These are phyloP conservation scores for Mangifera indica DNA, from an alignment of 345 rosid genomes.

Conservation along the genomic window DNA sequence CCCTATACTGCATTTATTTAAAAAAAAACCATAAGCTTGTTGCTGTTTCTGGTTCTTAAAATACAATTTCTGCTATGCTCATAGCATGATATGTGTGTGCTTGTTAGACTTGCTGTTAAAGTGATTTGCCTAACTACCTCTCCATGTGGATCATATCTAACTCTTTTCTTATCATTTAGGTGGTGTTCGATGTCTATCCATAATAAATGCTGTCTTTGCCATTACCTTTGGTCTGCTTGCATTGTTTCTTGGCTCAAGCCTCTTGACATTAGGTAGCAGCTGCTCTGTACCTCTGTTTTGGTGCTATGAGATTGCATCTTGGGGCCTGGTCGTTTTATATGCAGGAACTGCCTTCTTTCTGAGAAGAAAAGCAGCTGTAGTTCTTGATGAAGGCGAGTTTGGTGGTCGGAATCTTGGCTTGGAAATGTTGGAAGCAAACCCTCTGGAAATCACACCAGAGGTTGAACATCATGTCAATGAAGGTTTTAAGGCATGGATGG, in stretches of 20 bases:
- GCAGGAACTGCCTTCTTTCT: conserved; percentile 72
- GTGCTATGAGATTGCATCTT: conserved; percentile 87
- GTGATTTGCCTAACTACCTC: conserved; percentile 7
- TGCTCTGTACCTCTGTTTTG: conserved; percentile 87
- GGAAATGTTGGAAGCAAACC: conserved; percentile 85
- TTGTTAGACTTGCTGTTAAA: not conserved
- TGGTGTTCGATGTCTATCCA: conserved; percentile 84
- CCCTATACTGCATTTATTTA: not conserved
- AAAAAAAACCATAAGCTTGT: not conserved
- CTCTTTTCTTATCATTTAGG: conserved; percentile 43
- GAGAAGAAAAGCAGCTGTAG: conserved; percentile 67
- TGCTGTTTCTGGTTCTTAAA: not conserved
- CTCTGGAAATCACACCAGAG: conserved; percentile 67
- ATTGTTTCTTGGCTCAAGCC: conserved; percentile 84
- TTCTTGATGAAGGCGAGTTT: conserved; percentile 68
- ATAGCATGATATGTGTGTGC: not conserved
- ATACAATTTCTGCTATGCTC: not conserved
- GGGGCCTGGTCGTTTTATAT: conserved; percentile 76
- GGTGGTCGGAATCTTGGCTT: conserved; percentile 61
- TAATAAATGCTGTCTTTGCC: conserved; percentile 69
- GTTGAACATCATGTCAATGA: conserved; percentile 79
- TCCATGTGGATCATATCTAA: conserved; percentile 3
- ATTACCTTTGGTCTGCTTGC: conserved; percentile 78
- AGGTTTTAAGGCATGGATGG: conserved; percentile 92
- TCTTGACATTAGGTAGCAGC: conserved; percentile 85